Evolutionary conservation across 129 eudicot genomes (phyloP).

Genomic region (Sambucus nigra): DNA sequence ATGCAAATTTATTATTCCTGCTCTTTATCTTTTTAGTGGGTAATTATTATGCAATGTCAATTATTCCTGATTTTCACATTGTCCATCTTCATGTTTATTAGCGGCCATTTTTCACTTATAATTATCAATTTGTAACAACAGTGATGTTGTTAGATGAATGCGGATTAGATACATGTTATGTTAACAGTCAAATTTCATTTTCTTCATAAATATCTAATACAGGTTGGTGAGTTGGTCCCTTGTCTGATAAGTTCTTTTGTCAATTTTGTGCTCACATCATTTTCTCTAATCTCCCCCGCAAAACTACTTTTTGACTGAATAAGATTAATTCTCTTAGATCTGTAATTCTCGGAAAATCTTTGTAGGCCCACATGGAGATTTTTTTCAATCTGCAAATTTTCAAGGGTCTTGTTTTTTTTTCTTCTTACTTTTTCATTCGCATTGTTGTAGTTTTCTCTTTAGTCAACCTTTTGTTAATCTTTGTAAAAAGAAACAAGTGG

Average conservation of each 20-base stretch:
- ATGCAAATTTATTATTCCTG: too few relatives aligned
- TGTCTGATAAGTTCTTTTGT: background rate
- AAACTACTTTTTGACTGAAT: slow-evolving; percentile 1
- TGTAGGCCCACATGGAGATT: slow-evolving; percentile 9
- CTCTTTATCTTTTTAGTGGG: too few relatives aligned
- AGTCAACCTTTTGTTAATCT: background rate
- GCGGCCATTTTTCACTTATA: too few relatives aligned
- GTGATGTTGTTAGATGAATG: background rate
- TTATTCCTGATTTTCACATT: too few relatives aligned
- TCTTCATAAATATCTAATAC: background rate
- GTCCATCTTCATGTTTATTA: too few relatives aligned
- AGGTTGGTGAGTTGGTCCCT: slow-evolving; percentile 6
- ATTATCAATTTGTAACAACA: too few relatives aligned
- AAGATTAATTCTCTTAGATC: background rate
- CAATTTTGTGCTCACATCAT: background rate
- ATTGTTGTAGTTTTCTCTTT: slow-evolving; percentile 6
- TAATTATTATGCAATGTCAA: too few relatives aligned
- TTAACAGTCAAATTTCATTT: background rate
- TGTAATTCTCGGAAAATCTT: background rate
- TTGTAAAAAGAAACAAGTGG: slow-evolving; percentile 9
- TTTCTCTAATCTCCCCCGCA: background rate
- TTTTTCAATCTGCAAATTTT: background rate
- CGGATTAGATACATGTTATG: background rate
- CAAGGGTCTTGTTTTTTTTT: slow-evolving; percentile 2
- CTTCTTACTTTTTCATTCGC: background rate